These are phyloP conservation scores for Heritiera littoralis DNA, from an alignment of 345 rosid genomes.

Conservation along the genomic window DNA sequence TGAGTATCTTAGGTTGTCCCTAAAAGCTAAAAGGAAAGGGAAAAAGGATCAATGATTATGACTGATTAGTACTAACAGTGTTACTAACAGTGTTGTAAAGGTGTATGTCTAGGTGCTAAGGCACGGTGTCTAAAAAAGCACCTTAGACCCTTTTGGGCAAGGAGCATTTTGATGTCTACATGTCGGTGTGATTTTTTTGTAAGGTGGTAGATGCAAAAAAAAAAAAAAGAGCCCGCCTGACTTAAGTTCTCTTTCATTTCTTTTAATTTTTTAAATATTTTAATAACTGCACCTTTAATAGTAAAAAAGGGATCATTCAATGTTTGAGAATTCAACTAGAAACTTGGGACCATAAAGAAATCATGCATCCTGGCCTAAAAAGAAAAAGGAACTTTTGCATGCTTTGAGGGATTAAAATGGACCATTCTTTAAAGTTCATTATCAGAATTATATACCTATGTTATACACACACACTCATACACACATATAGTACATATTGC, in stretches of 20 bases:
- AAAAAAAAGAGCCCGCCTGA: no score
- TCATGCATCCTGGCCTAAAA: neutral
- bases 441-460: neutral
- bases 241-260: neutral
- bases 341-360: neutral
- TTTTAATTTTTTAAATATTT: no score
- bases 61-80: neutral
- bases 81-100: neutral
- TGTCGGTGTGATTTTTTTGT: neutral
- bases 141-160: neutral
- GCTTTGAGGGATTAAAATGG: neutral
- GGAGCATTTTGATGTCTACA: no score
- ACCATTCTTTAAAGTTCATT: neutral
- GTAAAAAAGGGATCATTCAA: no score
- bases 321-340: neutral
- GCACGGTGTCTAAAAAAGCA: no score
- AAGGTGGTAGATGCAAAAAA: neutral
- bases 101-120: no score
- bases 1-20: neutral
- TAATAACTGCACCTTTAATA: neutral
- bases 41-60: neutral
- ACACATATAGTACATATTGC: no score
- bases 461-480: no score
- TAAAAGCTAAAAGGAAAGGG: neutral
- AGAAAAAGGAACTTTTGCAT: neutral